A percentile compares a stretch with the other conserved stretches of the same genome.
These are phyloP conservation scores for Pseudopithomyces chartarum DNA, from an alignment of 2,329 filamentous ascomycete genomes.

Conservation along the genomic window DNA sequence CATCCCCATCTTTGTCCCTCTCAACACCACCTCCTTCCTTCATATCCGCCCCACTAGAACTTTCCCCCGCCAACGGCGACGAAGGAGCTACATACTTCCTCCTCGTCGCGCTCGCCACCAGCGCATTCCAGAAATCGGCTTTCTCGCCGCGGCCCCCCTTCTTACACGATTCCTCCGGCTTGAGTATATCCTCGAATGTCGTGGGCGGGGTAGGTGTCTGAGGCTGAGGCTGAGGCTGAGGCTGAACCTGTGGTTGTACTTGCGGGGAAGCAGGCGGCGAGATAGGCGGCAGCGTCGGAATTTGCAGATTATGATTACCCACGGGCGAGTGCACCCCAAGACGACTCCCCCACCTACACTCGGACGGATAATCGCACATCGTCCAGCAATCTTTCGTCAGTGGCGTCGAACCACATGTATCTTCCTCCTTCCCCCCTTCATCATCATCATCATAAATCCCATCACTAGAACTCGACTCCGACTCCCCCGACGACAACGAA, in stretches of 20 bases:
- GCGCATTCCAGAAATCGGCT: slow-evolving; percentile 28
- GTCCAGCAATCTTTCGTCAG: slow-evolving; percentile 53
- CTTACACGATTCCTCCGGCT: slow-evolving; percentile 9
- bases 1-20: slow-evolving; percentile 12
- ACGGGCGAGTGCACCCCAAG: slow-evolving; percentile 36
- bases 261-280: too few species aligned
- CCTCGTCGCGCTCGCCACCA: slow-evolving; percentile 33
- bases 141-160: slow-evolving; percentile 17
- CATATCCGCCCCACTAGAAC: neutral
- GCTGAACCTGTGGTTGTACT: too few species aligned
- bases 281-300: neutral
- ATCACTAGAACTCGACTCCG: too few species aligned
- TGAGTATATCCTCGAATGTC: slow-evolving; percentile 23
- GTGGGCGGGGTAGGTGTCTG: neutral
- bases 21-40: neutral
- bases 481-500: neutral
- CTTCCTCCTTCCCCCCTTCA: too few species aligned
- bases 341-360: slow-evolving; percentile 48
- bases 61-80: slow-evolving; percentile 21
- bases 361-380: slow-evolving; percentile 52
- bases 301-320: neutral
- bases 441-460: too few species aligned
- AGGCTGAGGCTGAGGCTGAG: too few species aligned
- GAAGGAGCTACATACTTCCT: slow-evolving; percentile 19
- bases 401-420: too few species aligned